phyloP scores from a whole-genome alignment of 495 filamentous ascomycete species.

The Daldinia loculata region DNA sequence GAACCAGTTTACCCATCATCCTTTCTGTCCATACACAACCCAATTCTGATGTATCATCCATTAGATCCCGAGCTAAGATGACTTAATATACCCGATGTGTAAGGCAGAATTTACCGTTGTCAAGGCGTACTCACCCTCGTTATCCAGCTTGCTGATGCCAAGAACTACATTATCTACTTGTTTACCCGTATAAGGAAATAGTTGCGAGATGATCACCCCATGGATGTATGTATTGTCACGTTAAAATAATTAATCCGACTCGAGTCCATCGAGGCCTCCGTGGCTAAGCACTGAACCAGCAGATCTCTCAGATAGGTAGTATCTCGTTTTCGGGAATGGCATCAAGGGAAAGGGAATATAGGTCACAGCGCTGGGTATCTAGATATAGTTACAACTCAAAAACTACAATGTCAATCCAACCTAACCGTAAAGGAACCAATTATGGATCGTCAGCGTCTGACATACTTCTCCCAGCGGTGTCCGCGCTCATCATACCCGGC shows the following conservation, averaged over 20 bases:
- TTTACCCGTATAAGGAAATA: neutral
- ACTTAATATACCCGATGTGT: neutral
- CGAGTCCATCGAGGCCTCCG: neutral
- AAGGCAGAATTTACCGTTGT: neutral
- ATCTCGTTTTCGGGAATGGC: neutral
- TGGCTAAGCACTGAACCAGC: neutral
- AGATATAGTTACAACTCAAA: neutral
- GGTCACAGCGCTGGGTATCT: slow-evolving; percentile 19
- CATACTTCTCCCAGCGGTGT: slow-evolving; percentile 57
- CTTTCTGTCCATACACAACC: neutral
- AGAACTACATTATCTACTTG: neutral
- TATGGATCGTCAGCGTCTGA: slow-evolving; percentile 21
- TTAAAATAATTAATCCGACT: neutral
- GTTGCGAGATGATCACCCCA: neutral
- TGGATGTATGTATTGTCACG: neutral
- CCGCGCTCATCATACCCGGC: slow-evolving; percentile 66
- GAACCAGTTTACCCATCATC: no score
- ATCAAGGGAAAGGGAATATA: neutral
- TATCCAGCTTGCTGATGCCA: slow-evolving; percentile 3
- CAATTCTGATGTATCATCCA: neutral
- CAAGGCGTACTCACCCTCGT: neutral
- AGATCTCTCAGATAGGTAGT: neutral
- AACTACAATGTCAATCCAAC: neutral
- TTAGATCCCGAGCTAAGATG: neutral
- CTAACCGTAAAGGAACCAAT: slow-evolving; percentile 4